These are phyloP conservation scores for Cladophialophora carrionii DNA, from an alignment of 2,329 filamentous ascomycete species.

Conservation along the genomic window DNA sequence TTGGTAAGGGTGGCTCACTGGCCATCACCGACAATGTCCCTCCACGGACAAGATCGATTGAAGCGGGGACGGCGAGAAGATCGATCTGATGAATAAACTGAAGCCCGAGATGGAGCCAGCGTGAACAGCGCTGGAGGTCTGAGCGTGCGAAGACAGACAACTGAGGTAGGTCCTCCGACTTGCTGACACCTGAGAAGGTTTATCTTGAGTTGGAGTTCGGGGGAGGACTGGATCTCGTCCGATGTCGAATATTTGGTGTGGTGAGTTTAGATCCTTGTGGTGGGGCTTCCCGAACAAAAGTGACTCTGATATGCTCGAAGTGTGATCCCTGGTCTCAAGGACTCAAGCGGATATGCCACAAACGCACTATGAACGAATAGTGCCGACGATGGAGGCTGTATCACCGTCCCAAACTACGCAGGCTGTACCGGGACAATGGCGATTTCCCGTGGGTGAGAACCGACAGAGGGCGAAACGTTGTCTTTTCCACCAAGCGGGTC, in stretches of 20 bases:
- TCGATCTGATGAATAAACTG: background rate
- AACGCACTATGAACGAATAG: background rate
- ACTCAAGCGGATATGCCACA: background rate
- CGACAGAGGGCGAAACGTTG: slow-evolving; percentile 1
- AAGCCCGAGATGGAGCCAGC: background rate
- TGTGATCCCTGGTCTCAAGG: background rate
- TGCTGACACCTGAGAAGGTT: background rate
- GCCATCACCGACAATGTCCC: slow-evolving; percentile 22
- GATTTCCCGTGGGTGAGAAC: background rate
- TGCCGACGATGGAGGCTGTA: background rate
- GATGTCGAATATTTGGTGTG: background rate
- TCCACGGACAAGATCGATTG: background rate
- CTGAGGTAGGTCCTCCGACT: background rate
- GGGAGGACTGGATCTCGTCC: background rate
- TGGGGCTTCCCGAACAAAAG: background rate
- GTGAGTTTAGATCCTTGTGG: slow-evolving; percentile 1
- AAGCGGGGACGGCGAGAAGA: background rate
- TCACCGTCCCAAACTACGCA: background rate
- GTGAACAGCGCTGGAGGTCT: background rate
- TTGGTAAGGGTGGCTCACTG: slow-evolving; percentile 21
- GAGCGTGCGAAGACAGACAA: background rate
- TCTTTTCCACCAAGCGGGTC: slow-evolving; percentile 13
- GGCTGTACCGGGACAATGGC: background rate
- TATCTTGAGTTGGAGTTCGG: background rate
- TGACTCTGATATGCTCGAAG: slow-evolving; percentile 1